These are phyloP conservation scores for Eragrostis nindensis DNA, from an alignment of 176 grass and related monocot species.

Conservation along the genomic window DNA sequence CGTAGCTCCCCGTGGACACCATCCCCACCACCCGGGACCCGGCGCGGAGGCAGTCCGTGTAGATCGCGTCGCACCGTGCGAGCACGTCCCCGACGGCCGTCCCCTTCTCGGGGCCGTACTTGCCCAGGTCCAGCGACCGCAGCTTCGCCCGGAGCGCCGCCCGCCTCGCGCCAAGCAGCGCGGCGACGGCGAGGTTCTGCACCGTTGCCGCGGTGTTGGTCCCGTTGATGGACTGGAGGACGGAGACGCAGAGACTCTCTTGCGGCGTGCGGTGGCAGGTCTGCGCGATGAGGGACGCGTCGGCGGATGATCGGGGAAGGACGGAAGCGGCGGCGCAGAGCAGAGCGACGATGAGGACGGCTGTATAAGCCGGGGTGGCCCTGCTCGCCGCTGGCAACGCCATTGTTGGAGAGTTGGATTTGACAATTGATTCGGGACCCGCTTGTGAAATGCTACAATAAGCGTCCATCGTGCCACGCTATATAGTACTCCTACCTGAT, in stretches of 20 bases:
- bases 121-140: neutral
- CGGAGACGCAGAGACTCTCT: neutral
- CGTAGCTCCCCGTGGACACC: neutral
- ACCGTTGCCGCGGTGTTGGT: neutral
- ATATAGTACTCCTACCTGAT: neutral
- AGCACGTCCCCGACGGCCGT: neutral
- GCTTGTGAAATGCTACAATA: neutral
- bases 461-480: neutral
- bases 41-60: neutral
- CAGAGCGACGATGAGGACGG: neutral
- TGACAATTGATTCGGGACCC: neutral
- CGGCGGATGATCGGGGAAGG: neutral
- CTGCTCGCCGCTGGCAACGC: neutral
- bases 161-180: neutral
- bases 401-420: neutral
- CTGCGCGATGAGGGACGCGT: neutral
- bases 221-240: slow-evolving; percentile 7
- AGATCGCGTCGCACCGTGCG: neutral
- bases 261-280: neutral
- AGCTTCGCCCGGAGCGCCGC: neutral
- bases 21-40: neutral
- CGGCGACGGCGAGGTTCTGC: neutral
- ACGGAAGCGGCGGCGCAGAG: neutral
- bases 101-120: neutral
- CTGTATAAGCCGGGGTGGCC: neutral